Evolutionary conservation across 257 asterid species (phyloP).

Genomic region (Nicotiana benthamiana): DNA sequence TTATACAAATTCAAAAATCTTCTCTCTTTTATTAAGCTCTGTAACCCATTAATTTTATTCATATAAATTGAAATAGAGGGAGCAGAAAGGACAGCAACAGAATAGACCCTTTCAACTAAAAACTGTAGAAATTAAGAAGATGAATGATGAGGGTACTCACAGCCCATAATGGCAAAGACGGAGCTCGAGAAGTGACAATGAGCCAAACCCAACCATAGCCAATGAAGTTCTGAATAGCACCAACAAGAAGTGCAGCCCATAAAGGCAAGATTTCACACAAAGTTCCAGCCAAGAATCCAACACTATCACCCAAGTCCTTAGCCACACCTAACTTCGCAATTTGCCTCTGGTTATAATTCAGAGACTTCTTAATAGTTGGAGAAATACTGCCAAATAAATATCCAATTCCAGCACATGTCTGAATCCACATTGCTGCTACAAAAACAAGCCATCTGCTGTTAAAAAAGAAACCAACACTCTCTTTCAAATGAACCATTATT

Average conservation of each 20-base stretch:
- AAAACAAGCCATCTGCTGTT: slow-evolving; percentile 43
- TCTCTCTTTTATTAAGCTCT: too few relatives aligned
- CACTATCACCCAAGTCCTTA: too few relatives aligned
- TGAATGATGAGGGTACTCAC: slow-evolving; percentile 15
- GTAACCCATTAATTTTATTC: too few relatives aligned
- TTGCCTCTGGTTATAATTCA: too few relatives aligned
- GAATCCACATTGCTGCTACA: slow-evolving; percentile 49
- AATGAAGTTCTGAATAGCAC: slow-evolving; percentile 30
- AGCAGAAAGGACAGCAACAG: too few relatives aligned
- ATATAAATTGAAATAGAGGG: too few relatives aligned
- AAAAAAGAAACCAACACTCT: slow-evolving; percentile 14
- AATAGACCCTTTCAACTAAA: too few relatives aligned
- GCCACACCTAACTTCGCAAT: too few relatives aligned
- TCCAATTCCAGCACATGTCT: slow-evolving; percentile 43
- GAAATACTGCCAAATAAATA: slow-evolving; percentile 40
- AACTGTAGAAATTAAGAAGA: too few relatives aligned
- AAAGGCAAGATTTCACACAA: too few relatives aligned
- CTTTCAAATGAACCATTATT: slow-evolving; percentile 12
- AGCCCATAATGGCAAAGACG: slow-evolving; percentile 35
- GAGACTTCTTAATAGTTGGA: slow-evolving; percentile 25
- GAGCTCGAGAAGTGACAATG: slow-evolving; percentile 30
- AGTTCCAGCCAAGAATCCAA: too few relatives aligned
- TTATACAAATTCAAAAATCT: too few relatives aligned
- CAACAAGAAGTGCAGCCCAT: slow-evolving; percentile 24
- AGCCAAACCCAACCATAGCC: slow-evolving; percentile 55